Base-by-base conservation (phyloP, 2,329 filamentous ascomycete species). In the Phoma sp. region DNA sequence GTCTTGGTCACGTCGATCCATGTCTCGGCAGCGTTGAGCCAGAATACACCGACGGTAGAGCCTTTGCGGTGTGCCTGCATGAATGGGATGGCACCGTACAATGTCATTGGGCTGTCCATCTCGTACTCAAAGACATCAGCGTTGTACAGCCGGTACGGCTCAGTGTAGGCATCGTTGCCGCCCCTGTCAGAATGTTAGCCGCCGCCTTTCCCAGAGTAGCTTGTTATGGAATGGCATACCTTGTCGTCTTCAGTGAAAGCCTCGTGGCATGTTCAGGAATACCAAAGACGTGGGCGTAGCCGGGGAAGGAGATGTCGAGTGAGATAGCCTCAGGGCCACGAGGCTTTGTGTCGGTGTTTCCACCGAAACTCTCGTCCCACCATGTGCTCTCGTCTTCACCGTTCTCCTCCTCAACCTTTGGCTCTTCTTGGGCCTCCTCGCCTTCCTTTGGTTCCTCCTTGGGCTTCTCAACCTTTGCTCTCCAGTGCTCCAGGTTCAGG, bases 101-200 rank as follows among this genome's bases (percentile, higher is more conserved):
- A 83, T 0, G 95, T 98, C 95, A 99, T 99, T 0, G 95, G 93
- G 76, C 92, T 98, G 76, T 98, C 91, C 67, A 97, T 84, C 67
- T 96, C 88, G 75, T 99, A 99, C 78, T 99, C 95, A 67, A 99
- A 99, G 10, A 99, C 95, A 74, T 99, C 95, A 29, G 91, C 85
- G 75, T 99, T 99, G 80, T 97, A 97, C 75, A 99, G 78, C 33
- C 95, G 86, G 78, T 99, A 99, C 0, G 95, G 95, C 60, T 99
- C 91, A 9, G 84, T 82, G 76, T 95, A 92, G 67, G 92, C 91
- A 58, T 90, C 92, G 19, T 92, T 85, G 22, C 92, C 92, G 47
- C 94, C 95, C 49, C 82, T 82, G 53, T 1, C 25, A 27, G 22
- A 40, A 22, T 58, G 51, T 59, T 47, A 58, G 51, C 25, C 13